Conservation (phyloP, 352 stramenopile species). For the Phytophthora sansomeana region DNA sequence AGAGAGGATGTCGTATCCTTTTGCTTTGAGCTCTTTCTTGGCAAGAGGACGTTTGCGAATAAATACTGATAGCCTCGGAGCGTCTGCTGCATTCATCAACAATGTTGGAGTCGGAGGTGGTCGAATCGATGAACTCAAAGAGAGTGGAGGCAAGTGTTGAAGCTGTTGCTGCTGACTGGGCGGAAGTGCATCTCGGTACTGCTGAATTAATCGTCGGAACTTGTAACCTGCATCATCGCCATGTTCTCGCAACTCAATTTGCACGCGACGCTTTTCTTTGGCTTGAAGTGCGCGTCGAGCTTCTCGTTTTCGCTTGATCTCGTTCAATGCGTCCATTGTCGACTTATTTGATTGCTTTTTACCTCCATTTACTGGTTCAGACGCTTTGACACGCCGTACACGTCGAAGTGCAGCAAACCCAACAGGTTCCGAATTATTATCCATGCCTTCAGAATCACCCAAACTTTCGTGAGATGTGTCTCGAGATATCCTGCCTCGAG, state of each 20-base stretch:
- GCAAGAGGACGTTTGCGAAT: slow-evolving; percentile 73
- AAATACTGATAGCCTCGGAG: slow-evolving; percentile 63
- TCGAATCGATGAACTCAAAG: slow-evolving; percentile 22
- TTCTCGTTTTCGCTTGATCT: slow-evolving; percentile 80
- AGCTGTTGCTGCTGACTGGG: slow-evolving; percentile 33
- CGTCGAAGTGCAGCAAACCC: slow-evolving; percentile 7
- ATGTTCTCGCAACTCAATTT: slow-evolving; percentile 67
- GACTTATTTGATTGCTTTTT: slow-evolving; percentile 52
- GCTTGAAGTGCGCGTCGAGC: slow-evolving; percentile 60
- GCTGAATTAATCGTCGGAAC: slow-evolving; percentile 71
- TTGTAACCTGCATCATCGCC: slow-evolving; percentile 82
- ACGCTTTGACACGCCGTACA: slow-evolving; percentile 13
- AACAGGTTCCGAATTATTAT: slow-evolving; percentile 14
- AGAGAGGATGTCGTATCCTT: slow-evolving; percentile 73
- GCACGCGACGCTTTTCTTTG: slow-evolving; percentile 75
- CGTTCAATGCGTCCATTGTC: slow-evolving; percentile 61
- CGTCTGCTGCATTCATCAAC: slow-evolving; percentile 12
- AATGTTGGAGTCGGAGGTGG: slow-evolving; percentile 27
- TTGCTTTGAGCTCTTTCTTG: slow-evolving; percentile 72
- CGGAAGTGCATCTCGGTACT: slow-evolving; percentile 57
- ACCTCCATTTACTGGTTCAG: slow-evolving; percentile 15
- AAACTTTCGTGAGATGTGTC: slow-evolving; percentile 20
- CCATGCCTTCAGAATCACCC: not conserved
- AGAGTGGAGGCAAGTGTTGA: slow-evolving; percentile 32
- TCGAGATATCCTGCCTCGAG: slow-evolving; percentile 11